These are phyloP conservation scores for Phaffia rhodozyma DNA, from an alignment of 1,284 basidiomycete genomes.

Conservation along the genomic window DNA sequence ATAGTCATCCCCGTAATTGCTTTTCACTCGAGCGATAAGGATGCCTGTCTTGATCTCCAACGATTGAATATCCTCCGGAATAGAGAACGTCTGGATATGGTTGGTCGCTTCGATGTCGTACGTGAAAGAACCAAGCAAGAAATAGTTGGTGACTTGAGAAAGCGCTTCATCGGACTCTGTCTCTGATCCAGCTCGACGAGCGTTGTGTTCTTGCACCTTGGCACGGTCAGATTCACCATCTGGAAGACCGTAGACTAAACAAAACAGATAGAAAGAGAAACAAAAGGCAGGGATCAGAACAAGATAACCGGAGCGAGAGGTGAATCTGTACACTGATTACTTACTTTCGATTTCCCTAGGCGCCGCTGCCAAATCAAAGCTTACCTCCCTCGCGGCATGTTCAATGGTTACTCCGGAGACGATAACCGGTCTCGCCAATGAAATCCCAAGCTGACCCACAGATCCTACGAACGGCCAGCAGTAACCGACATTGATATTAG, in stretches of 20 bases:
- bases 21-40: slow-evolving; percentile 62
- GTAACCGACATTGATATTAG: slow-evolving; percentile 63
- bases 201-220: slow-evolving; percentile 37
- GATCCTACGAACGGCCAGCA: slow-evolving; percentile 86
- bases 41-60: slow-evolving; percentile 67
- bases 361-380: slow-evolving; percentile 64
- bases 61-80: slow-evolving; percentile 51
- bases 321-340: slow-evolving; percentile 14
- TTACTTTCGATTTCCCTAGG: slow-evolving; percentile 63
- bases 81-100: slow-evolving; percentile 76
- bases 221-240: slow-evolving; percentile 59
- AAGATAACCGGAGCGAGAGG: background rate
- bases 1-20: slow-evolving; percentile 77
- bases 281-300: background rate
- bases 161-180: slow-evolving; percentile 26
- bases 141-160: slow-evolving; percentile 46
- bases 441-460: slow-evolving; percentile 67
- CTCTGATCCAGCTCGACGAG: slow-evolving; percentile 28
- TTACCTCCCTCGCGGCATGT: slow-evolving; percentile 66
- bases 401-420: slow-evolving; percentile 75
- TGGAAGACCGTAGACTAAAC: slow-evolving; percentile 62
- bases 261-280: background rate
- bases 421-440: slow-evolving; percentile 54
- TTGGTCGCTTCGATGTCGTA: slow-evolving; percentile 60
- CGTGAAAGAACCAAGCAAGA: slow-evolving; percentile 63